Percentiles rank a stretch among this genome's conserved stretches.
Conservation (phyloP, 208 protist species). For the Sergeia podlipaevii region DNA sequence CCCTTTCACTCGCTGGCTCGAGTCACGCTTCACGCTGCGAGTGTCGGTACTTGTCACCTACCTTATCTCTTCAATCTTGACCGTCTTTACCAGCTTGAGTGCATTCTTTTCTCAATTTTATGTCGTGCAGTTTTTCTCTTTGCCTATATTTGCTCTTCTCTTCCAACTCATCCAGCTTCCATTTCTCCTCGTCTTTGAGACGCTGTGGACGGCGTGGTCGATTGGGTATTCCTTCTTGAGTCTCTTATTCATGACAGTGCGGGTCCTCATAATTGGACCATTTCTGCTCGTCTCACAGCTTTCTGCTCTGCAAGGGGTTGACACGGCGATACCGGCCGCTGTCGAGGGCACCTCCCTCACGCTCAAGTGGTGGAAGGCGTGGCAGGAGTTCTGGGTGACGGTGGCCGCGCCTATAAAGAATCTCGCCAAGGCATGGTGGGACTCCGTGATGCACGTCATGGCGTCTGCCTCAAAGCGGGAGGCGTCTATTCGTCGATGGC, state of each 20-base stretch:
- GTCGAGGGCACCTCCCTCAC: constrained; percentile 41
- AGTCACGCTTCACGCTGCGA: constrained; percentile 60
- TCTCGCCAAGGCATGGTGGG: constrained; percentile 71
- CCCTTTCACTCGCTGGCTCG: constrained; percentile 55
- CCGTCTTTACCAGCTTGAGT: constrained; percentile 44
- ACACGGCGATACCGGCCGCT: constrained; percentile 25
- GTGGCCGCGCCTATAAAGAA: constrained; percentile 79
- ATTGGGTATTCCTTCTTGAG: constrained; percentile 28
- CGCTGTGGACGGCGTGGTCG: constrained; percentile 26
- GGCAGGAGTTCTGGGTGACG: constrained; percentile 77
- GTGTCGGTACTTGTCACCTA: constrained; percentile 77
- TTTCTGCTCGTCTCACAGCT: constrained; percentile 46
- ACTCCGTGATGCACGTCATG: constrained; percentile 58
- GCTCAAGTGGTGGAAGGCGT: constrained; percentile 58
- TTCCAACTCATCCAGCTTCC: constrained; percentile 37
- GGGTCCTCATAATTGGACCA: constrained; percentile 45
- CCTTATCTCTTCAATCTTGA: constrained; percentile 57
- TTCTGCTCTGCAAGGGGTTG: constrained; percentile 17
- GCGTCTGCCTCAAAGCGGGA: constrained; percentile 42
- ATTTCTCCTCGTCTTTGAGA: constrained; percentile 40
- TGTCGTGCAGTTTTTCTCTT: constrained; percentile 35
- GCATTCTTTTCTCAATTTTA: constrained; percentile 62
- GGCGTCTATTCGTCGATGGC: constrained; percentile 69
- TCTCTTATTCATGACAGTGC: constrained; percentile 34
- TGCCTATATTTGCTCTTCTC: constrained; percentile 23